These are phyloP conservation scores for Aspergillus ellipticus DNA, from an alignment of 495 filamentous ascomycete species.

Conservation along the genomic window DNA sequence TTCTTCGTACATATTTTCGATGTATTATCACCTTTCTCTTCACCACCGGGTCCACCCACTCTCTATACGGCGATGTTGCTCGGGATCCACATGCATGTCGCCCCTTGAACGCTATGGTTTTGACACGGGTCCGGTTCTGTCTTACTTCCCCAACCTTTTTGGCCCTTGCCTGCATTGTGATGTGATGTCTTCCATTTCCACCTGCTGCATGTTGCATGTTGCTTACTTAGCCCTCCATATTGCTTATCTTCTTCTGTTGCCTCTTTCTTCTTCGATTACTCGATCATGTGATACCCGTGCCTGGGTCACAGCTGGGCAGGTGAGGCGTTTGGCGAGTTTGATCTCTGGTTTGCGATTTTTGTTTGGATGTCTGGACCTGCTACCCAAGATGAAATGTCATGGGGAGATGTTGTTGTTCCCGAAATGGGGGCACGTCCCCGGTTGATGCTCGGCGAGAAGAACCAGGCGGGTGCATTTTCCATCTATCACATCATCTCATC, in stretches of 20 bases:
- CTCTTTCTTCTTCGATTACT: constrained; percentile 7
- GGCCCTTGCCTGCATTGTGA: constrained; percentile 11
- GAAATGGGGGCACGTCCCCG: not conserved
- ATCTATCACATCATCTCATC: not conserved
- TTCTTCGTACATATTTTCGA: constrained; percentile 27
- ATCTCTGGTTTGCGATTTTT: not conserved
- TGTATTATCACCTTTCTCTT: constrained; percentile 36
- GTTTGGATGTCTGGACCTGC: not conserved
- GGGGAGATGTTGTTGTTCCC: not conserved
- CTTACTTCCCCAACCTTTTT: constrained; percentile 15
- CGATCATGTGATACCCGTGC: constrained; percentile 29
- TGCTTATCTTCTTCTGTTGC: constrained; percentile 9
- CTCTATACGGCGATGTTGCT: constrained; percentile 12
- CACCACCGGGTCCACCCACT: constrained; percentile 14
- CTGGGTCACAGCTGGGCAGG: constrained; percentile 30
- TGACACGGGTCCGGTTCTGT: constrained; percentile 14
- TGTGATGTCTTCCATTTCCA: constrained; percentile 9
- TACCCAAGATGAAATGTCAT: not conserved
- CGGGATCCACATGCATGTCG: not conserved
- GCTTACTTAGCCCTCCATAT: constrained; percentile 6
- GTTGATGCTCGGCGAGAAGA: not conserved
- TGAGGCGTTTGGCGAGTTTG: constrained; percentile 23
- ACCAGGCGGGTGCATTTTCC: not conserved
- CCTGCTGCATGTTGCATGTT: constrained; percentile 10
- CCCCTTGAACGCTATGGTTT: not conserved